phyloP scores from a whole-genome alignment of 2,329 filamentous ascomycete genomes.

The Raffaelea ambrosiae region DNA sequence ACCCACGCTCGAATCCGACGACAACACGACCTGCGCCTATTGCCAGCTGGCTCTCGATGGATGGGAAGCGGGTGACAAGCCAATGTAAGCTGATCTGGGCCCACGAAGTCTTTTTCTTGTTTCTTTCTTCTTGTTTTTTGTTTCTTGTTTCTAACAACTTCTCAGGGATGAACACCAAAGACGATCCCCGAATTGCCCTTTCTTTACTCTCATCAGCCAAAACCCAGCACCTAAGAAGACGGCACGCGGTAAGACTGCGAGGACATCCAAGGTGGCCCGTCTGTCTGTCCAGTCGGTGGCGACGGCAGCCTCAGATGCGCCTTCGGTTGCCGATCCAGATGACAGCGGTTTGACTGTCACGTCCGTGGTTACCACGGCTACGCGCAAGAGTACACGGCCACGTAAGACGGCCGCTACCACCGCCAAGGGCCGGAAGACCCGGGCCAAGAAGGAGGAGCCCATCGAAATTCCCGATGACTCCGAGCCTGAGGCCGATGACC shows the following conservation, averaged over 20 bases:
- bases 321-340: constrained; percentile 41
- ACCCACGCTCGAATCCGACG: constrained; percentile 71
- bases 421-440: constrained; percentile 35
- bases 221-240: constrained; percentile 49
- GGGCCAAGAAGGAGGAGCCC: constrained; percentile 45
- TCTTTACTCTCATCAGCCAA: constrained; percentile 63
- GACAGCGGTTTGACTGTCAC: constrained; percentile 52
- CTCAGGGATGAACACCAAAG: constrained; percentile 74
- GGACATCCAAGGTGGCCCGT: constrained; percentile 62
- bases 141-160: constrained; percentile 5
- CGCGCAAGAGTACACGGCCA: constrained; percentile 38
- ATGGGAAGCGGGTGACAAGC: constrained; percentile 90
- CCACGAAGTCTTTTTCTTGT: too few relatives aligned
- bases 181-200: constrained; percentile 70
- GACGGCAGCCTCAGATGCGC: constrained; percentile 40
- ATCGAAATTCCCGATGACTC: constrained; percentile 35
- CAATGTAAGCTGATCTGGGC: constrained; percentile 69
- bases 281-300: constrained; percentile 50
- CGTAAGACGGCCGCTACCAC: constrained; percentile 44
- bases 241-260: constrained; percentile 41
- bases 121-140: not conserved
- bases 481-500: constrained; percentile 17
- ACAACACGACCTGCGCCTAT: constrained; percentile 86
- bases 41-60: constrained; percentile 85
- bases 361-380: constrained; percentile 50